Evolutionary conservation across 169 alveolate species (phyloP), one percentile per base, ranked within the genome.

Genomic region (Plasmodium ovale): DNA sequence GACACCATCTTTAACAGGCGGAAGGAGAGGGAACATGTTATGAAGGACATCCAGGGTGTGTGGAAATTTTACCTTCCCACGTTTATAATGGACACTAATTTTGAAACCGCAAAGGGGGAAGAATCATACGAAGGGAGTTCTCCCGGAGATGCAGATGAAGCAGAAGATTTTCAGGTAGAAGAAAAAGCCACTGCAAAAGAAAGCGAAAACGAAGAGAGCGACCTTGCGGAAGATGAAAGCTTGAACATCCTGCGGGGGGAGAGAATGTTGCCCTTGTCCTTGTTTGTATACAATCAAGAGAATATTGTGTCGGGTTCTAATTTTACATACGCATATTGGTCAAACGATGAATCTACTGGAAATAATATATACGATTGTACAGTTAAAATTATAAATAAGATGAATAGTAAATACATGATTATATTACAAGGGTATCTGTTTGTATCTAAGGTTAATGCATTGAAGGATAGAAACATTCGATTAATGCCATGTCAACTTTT

Each of bases 341-440:
- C 67, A 25, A 85, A 54, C 31, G n/a, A n/a, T n/a, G 51, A 58
- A 37, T 56, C n/a, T 39, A 6, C 56, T 31, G 37, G 16, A 37
- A 85, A 85, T 19, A 85, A 85, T 33, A 85, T 85, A 14, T 85
- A 54, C 51, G 87, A 85, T n/a, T 85, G 91, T 60, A 85, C 91
- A 21, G 12, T 85, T 27, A 85, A 85, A 58, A 6, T 85, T 35
- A 51, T 85, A 29, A 85, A 69, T 56, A 85, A 85, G 39, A 85
- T 85, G 91, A 85, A 68, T 68, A 69, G 58, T 60, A 85, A 85
- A 44, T 85, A 85, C 56, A 85, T 85, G 91, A 49, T 85, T 47
- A 68, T 85, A 31, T 47, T 85, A 59, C 91, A 85, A 85, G 91
- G 91, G 27, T 85, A 85, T 54, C 69, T 85, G 69, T 85, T 85